Evolutionary conservation across 2,329 filamentous ascomycete species (phyloP).

Genomic region (Sordariomycetes sp.): DNA sequence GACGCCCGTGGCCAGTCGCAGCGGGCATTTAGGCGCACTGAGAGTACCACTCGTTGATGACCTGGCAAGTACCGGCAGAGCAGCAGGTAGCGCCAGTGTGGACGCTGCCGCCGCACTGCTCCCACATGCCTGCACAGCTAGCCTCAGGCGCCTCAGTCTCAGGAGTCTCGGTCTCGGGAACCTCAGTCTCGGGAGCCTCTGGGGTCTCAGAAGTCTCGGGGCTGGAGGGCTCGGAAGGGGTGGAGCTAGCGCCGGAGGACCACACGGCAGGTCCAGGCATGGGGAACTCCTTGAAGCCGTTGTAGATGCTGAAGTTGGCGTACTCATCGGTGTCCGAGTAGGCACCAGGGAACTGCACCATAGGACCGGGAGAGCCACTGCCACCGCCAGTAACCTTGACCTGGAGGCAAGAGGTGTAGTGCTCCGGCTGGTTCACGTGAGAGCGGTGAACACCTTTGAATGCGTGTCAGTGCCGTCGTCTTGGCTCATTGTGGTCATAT

Average conservation of each 20-base stretch:
- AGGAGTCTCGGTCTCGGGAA: too few relatives aligned
- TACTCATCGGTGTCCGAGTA: constrained; percentile 15
- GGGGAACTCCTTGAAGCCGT: constrained; percentile 10
- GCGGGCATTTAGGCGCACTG: constrained; percentile 2
- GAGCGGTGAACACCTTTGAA: constrained; percentile 10
- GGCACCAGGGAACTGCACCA: constrained; percentile 18
- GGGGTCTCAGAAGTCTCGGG: not conserved
- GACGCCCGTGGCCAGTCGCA: too few relatives aligned
- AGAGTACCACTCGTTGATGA: constrained; percentile 2
- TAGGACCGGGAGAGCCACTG: constrained; percentile 10
- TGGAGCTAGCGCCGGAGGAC: not conserved
- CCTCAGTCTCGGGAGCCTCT: too few relatives aligned
- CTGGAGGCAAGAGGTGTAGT: constrained; percentile 11
- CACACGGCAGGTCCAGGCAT: constrained; percentile 12
- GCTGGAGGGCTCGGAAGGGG: not conserved
- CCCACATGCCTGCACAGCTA: constrained; percentile 14
- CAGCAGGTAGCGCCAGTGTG: constrained; percentile 22
- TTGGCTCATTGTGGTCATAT: too few relatives aligned
- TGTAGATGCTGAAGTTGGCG: constrained; percentile 12
- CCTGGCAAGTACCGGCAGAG: constrained; percentile 11
- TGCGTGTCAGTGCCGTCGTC: too few relatives aligned
- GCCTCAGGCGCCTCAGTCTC: too few relatives aligned
- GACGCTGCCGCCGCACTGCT: constrained; percentile 22
- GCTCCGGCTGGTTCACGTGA: constrained; percentile 13
- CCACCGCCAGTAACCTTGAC: constrained; percentile 11